Conservation (phyloP, 2,329 filamentous ascomycete genomes). For the Penicillium sp. region DNA sequence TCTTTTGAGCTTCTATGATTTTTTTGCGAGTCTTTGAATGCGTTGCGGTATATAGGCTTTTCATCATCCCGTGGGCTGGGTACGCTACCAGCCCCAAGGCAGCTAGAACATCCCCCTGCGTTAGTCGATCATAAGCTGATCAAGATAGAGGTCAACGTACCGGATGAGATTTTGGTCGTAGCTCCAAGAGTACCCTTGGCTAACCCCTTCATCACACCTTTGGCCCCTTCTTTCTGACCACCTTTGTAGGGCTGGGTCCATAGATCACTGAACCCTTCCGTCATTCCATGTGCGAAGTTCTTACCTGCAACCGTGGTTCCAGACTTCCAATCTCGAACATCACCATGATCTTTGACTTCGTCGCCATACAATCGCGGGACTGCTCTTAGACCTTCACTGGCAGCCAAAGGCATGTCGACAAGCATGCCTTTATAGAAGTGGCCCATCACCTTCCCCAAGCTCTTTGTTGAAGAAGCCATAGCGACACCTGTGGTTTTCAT, state of each 20-base stretch:
- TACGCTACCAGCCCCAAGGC: not conserved
- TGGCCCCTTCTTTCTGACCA: slow-evolving; percentile 31
- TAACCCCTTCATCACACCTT: slow-evolving; percentile 36
- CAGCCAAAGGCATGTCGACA: slow-evolving; percentile 40
- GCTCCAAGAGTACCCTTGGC: slow-evolving; percentile 31
- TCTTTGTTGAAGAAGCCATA: slow-evolving; percentile 19
- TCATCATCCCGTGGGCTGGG: not conserved
- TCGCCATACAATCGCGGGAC: slow-evolving; percentile 41
- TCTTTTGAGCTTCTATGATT: slow-evolving; percentile 1
- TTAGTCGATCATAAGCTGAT: too few species aligned
- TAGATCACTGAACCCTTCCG: slow-evolving; percentile 33
- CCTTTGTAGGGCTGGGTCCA: slow-evolving; percentile 33
- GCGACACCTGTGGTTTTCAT: slow-evolving; percentile 2
- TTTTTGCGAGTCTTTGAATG: slow-evolving; percentile 5
- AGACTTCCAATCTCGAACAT: slow-evolving; percentile 35
- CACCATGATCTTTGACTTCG: slow-evolving; percentile 31
- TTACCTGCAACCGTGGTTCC: slow-evolving; percentile 35
- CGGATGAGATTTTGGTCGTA: not conserved
- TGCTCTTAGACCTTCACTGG: slow-evolving; percentile 38
- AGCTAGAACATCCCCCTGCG: not conserved
- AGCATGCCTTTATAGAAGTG: slow-evolving; percentile 33
- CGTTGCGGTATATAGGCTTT: not conserved
- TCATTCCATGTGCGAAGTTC: slow-evolving; percentile 35
- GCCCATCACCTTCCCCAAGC: slow-evolving; percentile 28
- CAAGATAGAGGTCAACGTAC: not conserved